A percentile compares a stretch with the other conserved stretches of the same genome.
Conservation (phyloP, 306 rosid species). For the Lathyrus oleraceus region DNA sequence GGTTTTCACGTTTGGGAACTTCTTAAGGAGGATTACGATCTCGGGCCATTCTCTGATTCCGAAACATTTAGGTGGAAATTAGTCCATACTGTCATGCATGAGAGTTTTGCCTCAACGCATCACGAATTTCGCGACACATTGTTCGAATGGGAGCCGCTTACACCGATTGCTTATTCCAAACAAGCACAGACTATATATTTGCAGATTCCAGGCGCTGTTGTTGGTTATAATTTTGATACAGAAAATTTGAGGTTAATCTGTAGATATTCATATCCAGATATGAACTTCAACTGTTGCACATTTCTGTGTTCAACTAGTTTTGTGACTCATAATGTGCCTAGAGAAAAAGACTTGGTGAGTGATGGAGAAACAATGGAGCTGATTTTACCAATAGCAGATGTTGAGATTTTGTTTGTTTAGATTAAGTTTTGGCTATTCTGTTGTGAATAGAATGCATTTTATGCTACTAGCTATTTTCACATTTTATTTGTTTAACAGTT, state of each 20-base stretch:
- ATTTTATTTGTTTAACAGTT: slow-evolving; percentile 2
- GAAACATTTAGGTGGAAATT: slow-evolving; percentile 39
- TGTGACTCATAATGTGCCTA: neutral
- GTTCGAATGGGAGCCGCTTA: slow-evolving; percentile 37
- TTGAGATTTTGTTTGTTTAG: slow-evolving; percentile 24
- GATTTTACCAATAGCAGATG: slow-evolving; percentile 33
- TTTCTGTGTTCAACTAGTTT: slow-evolving; percentile 33
- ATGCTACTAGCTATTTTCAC: slow-evolving; percentile 2
- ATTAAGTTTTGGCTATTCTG: neutral
- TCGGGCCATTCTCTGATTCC: slow-evolving; percentile 11
- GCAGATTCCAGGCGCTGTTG: slow-evolving; percentile 44
- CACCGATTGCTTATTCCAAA: slow-evolving; percentile 36
- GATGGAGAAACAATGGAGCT: slow-evolving; percentile 19
- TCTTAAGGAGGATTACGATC: slow-evolving; percentile 35
- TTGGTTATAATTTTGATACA: slow-evolving; percentile 33
- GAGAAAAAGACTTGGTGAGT: neutral
- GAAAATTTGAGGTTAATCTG: slow-evolving; percentile 20
- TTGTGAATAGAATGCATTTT: neutral
- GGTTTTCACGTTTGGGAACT: slow-evolving; percentile 44
- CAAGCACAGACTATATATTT: slow-evolving; percentile 30
- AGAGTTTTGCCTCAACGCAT: slow-evolving; percentile 1
- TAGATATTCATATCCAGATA: slow-evolving; percentile 28
- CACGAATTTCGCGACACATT: neutral
- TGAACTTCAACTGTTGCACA: slow-evolving; percentile 41
- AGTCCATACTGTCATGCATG: slow-evolving; percentile 28